A percentile compares a stretch with the other conserved stretches of the same genome.
Evolutionary conservation across 2,329 filamentous ascomycete genomes (phyloP).

Genomic region (Rhinocladiella mackenziei): DNA sequence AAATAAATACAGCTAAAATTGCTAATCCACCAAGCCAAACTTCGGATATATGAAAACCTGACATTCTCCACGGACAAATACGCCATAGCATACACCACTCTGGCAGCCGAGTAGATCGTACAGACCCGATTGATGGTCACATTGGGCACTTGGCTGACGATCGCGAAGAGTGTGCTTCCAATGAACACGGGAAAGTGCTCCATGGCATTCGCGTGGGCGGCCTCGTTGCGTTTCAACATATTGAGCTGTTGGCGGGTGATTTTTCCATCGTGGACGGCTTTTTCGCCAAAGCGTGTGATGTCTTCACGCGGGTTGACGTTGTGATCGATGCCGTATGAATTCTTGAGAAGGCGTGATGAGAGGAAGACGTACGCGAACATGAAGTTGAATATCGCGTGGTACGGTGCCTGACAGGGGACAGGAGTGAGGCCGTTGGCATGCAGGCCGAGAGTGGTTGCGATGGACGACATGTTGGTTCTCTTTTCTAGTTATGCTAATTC

Average conservation of each 20-base stretch:
- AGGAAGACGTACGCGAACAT: slow-evolving; percentile 37
- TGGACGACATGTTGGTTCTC: slow-evolving; percentile 8
- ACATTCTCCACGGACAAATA: slow-evolving; percentile 37
- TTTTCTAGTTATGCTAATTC: too few relatives aligned
- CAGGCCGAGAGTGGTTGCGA: slow-evolving; percentile 14
- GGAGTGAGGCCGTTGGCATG: slow-evolving; percentile 1
- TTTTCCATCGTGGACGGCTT: slow-evolving; percentile 43
- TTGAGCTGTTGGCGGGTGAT: slow-evolving; percentile 42
- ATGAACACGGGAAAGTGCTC: slow-evolving; percentile 37
- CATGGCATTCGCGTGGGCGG: slow-evolving; percentile 46
- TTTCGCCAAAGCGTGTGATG: slow-evolving; percentile 44
- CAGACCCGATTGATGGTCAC: slow-evolving; percentile 38
- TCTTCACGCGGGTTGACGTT: slow-evolving; percentile 47
- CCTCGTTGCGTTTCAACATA: slow-evolving; percentile 44
- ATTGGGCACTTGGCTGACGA: slow-evolving; percentile 35
- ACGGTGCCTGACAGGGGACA: slow-evolving; percentile 31
- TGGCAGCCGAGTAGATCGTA: slow-evolving; percentile 37
- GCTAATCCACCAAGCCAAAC: slow-evolving; percentile 38
- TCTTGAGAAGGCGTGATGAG: slow-evolving; percentile 37
- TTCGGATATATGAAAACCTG: slow-evolving; percentile 35
- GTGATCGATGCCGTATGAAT: slow-evolving; percentile 42
- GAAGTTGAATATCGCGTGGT: slow-evolving; percentile 40
- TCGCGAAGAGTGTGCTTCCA: slow-evolving; percentile 34
- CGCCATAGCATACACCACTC: slow-evolving; percentile 34
- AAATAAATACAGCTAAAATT: slow-evolving; percentile 40